Evolutionary conservation across 2,329 filamentous ascomycete genomes (phyloP), one percentile per base, ranked within the genome.

Genomic region (Calonectria fujianensis): DNA sequence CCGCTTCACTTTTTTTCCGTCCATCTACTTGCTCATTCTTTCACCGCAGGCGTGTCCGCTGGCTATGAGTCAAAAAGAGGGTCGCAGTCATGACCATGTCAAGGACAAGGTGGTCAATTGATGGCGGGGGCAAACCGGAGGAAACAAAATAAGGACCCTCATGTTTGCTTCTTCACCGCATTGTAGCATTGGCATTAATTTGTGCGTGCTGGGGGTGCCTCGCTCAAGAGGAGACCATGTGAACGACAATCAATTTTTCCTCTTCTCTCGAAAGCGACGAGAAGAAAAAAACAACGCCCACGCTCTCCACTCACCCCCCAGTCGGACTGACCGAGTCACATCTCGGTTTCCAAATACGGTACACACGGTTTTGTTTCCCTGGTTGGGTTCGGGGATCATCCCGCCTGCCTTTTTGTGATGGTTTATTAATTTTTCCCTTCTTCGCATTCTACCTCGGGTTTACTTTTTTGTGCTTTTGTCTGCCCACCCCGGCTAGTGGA

Each of bases 101-200:
- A 52, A 37, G 32, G 64, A 54, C 24, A 51, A 35, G 64, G 64
- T 39, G 48, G 20, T 37, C 57, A 61, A 48, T 48, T 61, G 35
- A 39, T n/a, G 13, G 51, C 27, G 24, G 51, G 51, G 51, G 57
- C 57, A 16, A 48, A 48, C 45, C 20, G 6, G 57, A 61, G n/a
- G 20, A 52, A 51, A 66, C 50, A 51, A 66, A 37, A 66, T n/a
- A 32, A 50, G 29, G 31, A 48, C 41, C 45, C 31, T 66, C 64
- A 66, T 66, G 31, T 54, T 52, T 67, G 24, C 39, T 52, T 64
- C 57, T 51, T 70, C 68, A 70, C 68, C 68, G 68, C 68, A 70
- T 54, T 32, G 41, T 50, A 24, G 57, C 57, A 52, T 51, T 52
- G 32, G 57, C 57, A 70, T 37, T 64, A 50, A 35, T 41, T 52